Base-by-base conservation (phyloP, 495 filamentous ascomycete species). In the Pseudevernia furfuracea region DNA sequence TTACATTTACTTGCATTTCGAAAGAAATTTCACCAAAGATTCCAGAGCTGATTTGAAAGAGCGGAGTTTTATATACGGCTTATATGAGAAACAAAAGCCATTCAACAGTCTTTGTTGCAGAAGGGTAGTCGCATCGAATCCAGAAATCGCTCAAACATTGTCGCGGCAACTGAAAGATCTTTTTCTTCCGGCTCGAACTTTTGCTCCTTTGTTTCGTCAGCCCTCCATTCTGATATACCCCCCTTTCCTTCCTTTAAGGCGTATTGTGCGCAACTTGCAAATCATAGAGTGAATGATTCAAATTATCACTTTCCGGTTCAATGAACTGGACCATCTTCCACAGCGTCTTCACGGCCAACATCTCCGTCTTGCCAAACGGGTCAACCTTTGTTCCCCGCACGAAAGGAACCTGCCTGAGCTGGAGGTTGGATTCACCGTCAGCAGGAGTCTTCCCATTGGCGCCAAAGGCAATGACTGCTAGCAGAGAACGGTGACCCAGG, bases 311-410 rank as follows among this genome's bases (percentile, higher is more conserved):
- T 48, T 66, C 63, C 44, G 63, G 58, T 32, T 66, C 63, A 30
- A 66, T 61, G 58, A 60, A 66, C 17, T 60, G 63, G 44, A 66
- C 63, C 63, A 66, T 66, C 41, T 52, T 64, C 62, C 62, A 64
- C 32, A 39, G 10, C 23, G 62, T 64, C 34, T 64, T 64, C 41
- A 64, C 55, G 3, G 62, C 62, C 41, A 64, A n/a, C 62, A 64
- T 64, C 43, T 43, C 36, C 56, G 30, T 59, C 39, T 59, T 49
- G 19, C 65, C 65, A 52, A 66, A 66, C 6, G 65, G 23, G 28
- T 66, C 65, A 4, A 64, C 30, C 60, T 66, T 48, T 30, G 7
- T 36, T 21, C 65, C 65, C 15, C 65, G 36, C 30, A 66, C 60
- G 34, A 62, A 66, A 2, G 60, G 41, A 17, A 66, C 39, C 60